A percentile compares a stretch with the other conserved stretches of the same genome.
Conservation (phyloP, 257 asterid species). For the Solanum pimpinellifolium region DNA sequence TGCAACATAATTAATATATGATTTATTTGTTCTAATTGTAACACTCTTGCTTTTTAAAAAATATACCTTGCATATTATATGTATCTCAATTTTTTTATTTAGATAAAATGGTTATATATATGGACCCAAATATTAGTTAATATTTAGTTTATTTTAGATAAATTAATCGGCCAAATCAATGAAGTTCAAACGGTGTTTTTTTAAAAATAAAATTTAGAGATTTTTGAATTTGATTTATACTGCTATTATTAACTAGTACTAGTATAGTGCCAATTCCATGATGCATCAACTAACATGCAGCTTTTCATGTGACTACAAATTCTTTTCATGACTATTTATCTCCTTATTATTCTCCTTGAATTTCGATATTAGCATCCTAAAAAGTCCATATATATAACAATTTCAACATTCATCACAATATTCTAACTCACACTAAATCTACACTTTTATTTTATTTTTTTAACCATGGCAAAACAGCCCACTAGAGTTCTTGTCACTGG, state of each 20-base stretch:
- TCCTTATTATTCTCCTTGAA: slow-evolving; percentile 2
- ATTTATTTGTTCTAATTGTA: no score
- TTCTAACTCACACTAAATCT: neutral
- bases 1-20: neutral
- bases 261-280: neutral
- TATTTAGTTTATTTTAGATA: no score
- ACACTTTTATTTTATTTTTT: neutral
- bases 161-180: neutral
- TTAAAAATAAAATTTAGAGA: neutral
- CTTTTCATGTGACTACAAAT: neutral
- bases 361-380: neutral
- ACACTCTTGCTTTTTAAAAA: neutral
- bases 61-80: neutral
- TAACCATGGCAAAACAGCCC: slow-evolving; percentile 13
- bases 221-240: neutral
- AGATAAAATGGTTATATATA: no score
- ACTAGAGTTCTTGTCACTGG: slow-evolving; percentile 29
- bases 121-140: neutral
- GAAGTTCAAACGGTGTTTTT: neutral
- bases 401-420: neutral
- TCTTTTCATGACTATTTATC: neutral
- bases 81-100: no score
- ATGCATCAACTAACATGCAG: neutral
- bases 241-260: neutral
- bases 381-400: neutral